phyloP scores from a whole-genome alignment of 441 rosid genomes.

The Daphne laureola region DNA sequence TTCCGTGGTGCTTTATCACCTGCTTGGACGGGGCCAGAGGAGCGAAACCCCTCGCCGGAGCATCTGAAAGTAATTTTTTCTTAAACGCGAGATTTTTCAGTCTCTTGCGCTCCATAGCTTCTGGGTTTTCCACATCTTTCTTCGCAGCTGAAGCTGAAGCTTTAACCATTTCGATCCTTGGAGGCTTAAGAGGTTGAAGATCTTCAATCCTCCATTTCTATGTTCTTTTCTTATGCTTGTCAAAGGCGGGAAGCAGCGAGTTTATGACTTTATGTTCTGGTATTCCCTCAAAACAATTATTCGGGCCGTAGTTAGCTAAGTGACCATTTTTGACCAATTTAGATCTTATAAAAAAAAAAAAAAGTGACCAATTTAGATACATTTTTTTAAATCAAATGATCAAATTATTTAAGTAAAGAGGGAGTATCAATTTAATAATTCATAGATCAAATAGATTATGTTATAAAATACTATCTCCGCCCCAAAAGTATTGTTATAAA shows the following conservation, averaged over 20 bases:
- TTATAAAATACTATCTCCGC: too few species aligned
- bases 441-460: too few species aligned
- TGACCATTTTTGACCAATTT: too few species aligned
- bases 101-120: conserved; percentile 37
- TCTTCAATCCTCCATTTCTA: background rate
- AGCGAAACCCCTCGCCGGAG: conserved; percentile 34
- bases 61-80: conserved; percentile 36
- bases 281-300: background rate
- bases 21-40: conserved; percentile 53
- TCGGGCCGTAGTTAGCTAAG: background rate
- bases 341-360: too few species aligned
- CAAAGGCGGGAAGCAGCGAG: conserved; percentile 16
- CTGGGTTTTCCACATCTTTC: conserved; percentile 24
- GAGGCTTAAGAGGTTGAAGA: background rate
- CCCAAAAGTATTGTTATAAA: too few species aligned
- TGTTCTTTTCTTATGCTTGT: background rate
- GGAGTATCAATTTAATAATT: too few species aligned
- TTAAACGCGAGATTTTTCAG: conserved; percentile 49
- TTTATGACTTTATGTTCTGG: conserved; percentile 1
- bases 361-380: too few species aligned
- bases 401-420: too few species aligned
- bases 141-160: conserved; percentile 26
- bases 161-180: conserved; percentile 21
- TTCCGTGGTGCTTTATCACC: conserved; percentile 68
- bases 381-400: too few species aligned